A percentile compares a stretch with the other conserved stretches of the same genome.
These are phyloP conservation scores for Wickerhamomyces tratensis DNA, from an alignment of 805 yeast species.

Conservation along the genomic window DNA sequence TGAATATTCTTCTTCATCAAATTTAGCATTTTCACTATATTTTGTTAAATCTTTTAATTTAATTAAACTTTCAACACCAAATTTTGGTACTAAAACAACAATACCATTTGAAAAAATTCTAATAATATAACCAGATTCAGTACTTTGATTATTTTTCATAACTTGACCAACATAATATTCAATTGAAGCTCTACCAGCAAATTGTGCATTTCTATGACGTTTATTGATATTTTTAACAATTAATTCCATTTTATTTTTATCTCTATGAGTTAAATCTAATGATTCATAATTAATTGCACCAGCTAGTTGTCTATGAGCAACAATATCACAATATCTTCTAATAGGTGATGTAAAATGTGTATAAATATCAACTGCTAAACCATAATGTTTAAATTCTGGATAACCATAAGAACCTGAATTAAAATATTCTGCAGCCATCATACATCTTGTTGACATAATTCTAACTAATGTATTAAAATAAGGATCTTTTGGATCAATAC, in stretches of 20 bases:
- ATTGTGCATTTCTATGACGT: constrained; percentile 95
- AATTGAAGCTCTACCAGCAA: constrained; percentile 97
- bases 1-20: constrained; percentile 71
- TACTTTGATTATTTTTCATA: constrained; percentile 72
- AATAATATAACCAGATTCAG: constrained; percentile 84
- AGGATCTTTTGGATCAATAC: constrained; percentile 74
- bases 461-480: constrained; percentile 90
- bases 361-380: constrained; percentile 93
- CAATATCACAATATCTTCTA: constrained; percentile 95
- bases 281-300: constrained; percentile 96
- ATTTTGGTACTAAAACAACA: constrained; percentile 89
- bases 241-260: constrained; percentile 81
- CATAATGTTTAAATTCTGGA: constrained; percentile 92
- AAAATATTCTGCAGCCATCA: constrained; percentile 99
- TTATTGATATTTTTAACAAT: constrained; percentile 84
- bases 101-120: constrained; percentile 92
- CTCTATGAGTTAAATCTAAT: constrained; percentile 72
- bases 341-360: constrained; percentile 99
- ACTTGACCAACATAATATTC: constrained; percentile 98
- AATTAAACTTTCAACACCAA: constrained; percentile 91
- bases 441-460: constrained; percentile 96
- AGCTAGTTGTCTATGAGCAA: constrained; percentile 94
- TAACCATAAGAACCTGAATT: constrained; percentile 84
- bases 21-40: constrained; percentile 50
- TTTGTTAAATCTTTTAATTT: constrained; percentile 66